Conservation (phyloP, 208 protist genomes). For the Endotrypanum monterogeii region DNA sequence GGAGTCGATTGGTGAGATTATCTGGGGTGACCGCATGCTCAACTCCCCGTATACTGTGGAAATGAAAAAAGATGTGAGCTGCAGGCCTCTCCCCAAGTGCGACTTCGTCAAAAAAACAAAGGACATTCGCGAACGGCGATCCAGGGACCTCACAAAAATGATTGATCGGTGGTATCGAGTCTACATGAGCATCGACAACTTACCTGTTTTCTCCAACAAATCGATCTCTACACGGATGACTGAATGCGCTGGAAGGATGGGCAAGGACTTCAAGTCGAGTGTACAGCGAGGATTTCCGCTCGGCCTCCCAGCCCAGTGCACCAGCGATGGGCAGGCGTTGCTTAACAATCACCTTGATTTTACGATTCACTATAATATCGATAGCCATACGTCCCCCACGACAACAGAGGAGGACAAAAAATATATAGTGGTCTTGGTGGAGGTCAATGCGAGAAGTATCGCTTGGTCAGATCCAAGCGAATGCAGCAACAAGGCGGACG, state of each 20-base stretch:
- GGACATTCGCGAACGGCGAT: slow-evolving; percentile 18
- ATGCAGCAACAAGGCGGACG: slow-evolving; percentile 6
- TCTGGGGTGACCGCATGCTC: slow-evolving; percentile 78
- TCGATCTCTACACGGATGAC: slow-evolving; percentile 4
- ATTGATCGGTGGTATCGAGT: slow-evolving; percentile 83
- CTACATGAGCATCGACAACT: slow-evolving; percentile 86
- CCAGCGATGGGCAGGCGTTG: slow-evolving; percentile 23
- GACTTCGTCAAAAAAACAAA: slow-evolving; percentile 38
- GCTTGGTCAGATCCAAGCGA: slow-evolving; percentile 9
- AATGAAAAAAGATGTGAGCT: slow-evolving; percentile 52
- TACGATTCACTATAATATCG: slow-evolving; percentile 66
- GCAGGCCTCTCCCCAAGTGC: slow-evolving; percentile 47
- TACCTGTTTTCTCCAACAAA: slow-evolving; percentile 57
- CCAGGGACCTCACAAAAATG: slow-evolving; percentile 38
- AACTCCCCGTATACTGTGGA: slow-evolving; percentile 73
- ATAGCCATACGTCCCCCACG: slow-evolving; percentile 11
- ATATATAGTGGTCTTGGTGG: slow-evolving; percentile 81
- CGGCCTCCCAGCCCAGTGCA: slow-evolving; percentile 52
- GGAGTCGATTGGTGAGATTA: slow-evolving; percentile 73
- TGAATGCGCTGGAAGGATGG: slow-evolving; percentile 23
- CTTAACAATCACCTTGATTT: slow-evolving; percentile 88
- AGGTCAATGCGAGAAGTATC: slow-evolving; percentile 58
- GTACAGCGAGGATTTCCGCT: slow-evolving; percentile 75
- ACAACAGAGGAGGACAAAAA: slow-evolving; percentile 9
- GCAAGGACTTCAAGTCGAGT: slow-evolving; percentile 29